A percentile compares a stretch with the other conserved stretches of the same genome.
These are phyloP conservation scores for Gossypium rotundifolium DNA, from an alignment of 345 rosid species.

Conservation along the genomic window DNA sequence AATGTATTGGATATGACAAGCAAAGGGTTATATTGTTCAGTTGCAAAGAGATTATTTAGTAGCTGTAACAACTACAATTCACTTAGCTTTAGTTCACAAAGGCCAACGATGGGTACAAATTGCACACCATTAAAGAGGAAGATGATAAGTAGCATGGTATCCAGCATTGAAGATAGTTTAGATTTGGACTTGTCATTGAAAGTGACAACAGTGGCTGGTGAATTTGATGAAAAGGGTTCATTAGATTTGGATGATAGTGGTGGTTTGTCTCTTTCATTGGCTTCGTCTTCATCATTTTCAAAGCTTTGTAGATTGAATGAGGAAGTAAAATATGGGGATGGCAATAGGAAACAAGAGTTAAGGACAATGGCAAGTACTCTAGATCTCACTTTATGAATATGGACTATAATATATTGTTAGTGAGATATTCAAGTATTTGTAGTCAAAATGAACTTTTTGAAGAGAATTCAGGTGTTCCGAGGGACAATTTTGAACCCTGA, in stretches of 20 bases:
- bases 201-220: slow-evolving; percentile 19
- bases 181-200: slow-evolving; percentile 72
- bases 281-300: slow-evolving; percentile 43
- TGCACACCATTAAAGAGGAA: slow-evolving; percentile 35
- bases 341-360: slow-evolving; percentile 18
- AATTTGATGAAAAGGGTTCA: slow-evolving; percentile 12
- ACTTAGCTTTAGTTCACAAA: slow-evolving; percentile 18
- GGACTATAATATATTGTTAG: slow-evolving; percentile 31
- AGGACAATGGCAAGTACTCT: slow-evolving; percentile 51
- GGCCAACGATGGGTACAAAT: slow-evolving; percentile 12
- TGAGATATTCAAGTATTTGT: slow-evolving; percentile 77
- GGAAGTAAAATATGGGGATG: background rate
- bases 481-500: fast-evolving
- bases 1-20: slow-evolving; percentile 22
- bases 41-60: slow-evolving; percentile 25
- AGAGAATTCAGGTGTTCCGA: too few species aligned
- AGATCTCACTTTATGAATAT: slow-evolving; percentile 84
- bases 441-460: too few species aligned
- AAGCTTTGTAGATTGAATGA: slow-evolving; percentile 20
- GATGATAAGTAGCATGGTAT: slow-evolving; percentile 19
- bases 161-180: slow-evolving; percentile 14
- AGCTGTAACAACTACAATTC: slow-evolving; percentile 23
- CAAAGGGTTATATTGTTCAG: slow-evolving; percentile 29
- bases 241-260: slow-evolving; percentile 20
- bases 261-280: slow-evolving; percentile 62